Evolutionary conservation across 2,329 filamentous ascomycete species (phyloP).

Genomic region (Penicillium aurantiogriseum): DNA sequence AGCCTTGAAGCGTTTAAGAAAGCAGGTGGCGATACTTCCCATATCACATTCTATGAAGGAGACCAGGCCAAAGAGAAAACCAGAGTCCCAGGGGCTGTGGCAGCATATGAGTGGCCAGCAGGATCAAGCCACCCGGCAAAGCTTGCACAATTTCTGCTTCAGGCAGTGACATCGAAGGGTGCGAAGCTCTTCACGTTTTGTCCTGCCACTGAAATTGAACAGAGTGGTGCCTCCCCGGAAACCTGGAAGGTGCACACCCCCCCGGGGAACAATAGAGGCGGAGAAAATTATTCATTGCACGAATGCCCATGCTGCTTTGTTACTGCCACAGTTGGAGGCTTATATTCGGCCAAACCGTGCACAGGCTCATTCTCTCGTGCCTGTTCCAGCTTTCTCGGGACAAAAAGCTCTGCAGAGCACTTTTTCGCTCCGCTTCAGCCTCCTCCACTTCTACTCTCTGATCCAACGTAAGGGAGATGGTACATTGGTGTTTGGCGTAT

Average conservation of each 20-base stretch:
- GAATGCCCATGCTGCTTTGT: conserved; percentile 25
- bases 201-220: conserved; percentile 34
- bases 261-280: conserved; percentile 16
- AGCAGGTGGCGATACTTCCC: conserved; percentile 47
- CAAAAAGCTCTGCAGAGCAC: conserved; percentile 39
- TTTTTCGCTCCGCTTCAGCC: conserved; percentile 48
- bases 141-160: conserved; percentile 50
- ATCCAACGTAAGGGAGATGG: conserved; percentile 48
- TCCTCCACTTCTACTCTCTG: conserved; percentile 52
- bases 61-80: conserved; percentile 42
- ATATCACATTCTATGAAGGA: conserved; percentile 42
- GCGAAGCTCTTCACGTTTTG: conserved; percentile 46
- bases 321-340: conserved; percentile 19
- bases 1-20: conserved; percentile 41
- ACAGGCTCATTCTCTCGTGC: conserved; percentile 48
- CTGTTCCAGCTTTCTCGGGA: conserved; percentile 38
- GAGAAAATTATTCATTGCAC: conserved; percentile 27
- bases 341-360: conserved; percentile 47
- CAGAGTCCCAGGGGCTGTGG: conserved; percentile 38
- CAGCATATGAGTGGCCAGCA: conserved; percentile 54
- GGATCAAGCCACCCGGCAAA: conserved; percentile 52
- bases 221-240: background rate
- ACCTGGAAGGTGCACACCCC: conserved; percentile 21
- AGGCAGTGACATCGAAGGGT: conserved; percentile 38
- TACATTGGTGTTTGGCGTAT: conserved; percentile 46